A percentile compares a stretch with the other conserved stretches of the same genome.
Conservation (phyloP, 768 basidiomycete genomes). For the Hygrophoropsis aurantiaca region DNA sequence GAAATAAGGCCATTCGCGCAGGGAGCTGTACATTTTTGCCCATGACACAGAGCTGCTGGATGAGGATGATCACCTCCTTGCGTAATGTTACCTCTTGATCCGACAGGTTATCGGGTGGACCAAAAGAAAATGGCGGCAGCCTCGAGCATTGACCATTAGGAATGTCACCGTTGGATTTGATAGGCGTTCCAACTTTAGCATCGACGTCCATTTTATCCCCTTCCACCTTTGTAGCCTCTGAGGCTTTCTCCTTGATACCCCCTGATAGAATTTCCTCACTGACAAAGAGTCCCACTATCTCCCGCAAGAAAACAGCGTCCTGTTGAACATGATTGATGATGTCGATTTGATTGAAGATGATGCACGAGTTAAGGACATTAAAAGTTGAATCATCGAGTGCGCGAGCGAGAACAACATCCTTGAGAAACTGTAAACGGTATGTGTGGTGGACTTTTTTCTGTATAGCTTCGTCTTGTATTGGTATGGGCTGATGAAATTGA, state of each 20-base stretch:
- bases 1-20: slow-evolving; percentile 81
- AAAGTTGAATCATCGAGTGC: slow-evolving; percentile 95
- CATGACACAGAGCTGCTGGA: slow-evolving; percentile 93
- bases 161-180: slow-evolving; percentile 43
- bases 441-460: slow-evolving; percentile 94
- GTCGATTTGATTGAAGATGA: slow-evolving; percentile 99
- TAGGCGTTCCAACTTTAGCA: slow-evolving; percentile 20
- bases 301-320: slow-evolving; percentile 71
- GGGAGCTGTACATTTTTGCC: slow-evolving; percentile 95
- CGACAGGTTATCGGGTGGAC: slow-evolving; percentile 55
- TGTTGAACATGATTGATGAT: slow-evolving; percentile 89
- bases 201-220: slow-evolving; percentile 29
- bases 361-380: slow-evolving; percentile 94
- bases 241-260: slow-evolving; percentile 29
- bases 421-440: slow-evolving; percentile 94
- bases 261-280: slow-evolving; percentile 63
- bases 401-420: slow-evolving; percentile 95
- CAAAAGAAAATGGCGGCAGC: slow-evolving; percentile 47
- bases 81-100: slow-evolving; percentile 56
- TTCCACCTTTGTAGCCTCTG: slow-evolving; percentile 24
- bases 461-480: slow-evolving; percentile 71
- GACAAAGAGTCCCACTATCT: slow-evolving; percentile 76
- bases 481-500: slow-evolving; percentile 88
- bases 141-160: slow-evolving; percentile 26
- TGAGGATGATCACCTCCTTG: slow-evolving; percentile 78